These are phyloP conservation scores for Stevia rebaudiana DNA, from an alignment of 140 eudicot genomes.

Conservation along the genomic window DNA sequence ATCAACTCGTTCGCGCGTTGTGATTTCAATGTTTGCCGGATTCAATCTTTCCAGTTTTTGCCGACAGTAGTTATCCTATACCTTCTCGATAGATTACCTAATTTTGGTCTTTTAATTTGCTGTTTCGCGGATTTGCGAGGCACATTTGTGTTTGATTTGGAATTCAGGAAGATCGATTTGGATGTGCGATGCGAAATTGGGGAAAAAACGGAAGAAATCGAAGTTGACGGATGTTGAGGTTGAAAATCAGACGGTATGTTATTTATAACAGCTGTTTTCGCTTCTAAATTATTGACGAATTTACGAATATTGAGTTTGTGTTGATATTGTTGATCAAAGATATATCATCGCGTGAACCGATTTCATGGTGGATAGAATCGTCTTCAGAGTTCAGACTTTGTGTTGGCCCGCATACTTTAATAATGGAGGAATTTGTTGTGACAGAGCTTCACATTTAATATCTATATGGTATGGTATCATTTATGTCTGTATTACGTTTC, in stretches of 20 bases:
- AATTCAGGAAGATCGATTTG: background rate
- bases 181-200: constrained; percentile 3
- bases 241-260: constrained; percentile 13
- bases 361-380: constrained; percentile 21
- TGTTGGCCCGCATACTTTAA: background rate
- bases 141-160: constrained; percentile 13
- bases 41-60: constrained; percentile 9
- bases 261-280: background rate
- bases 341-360: constrained; percentile 10
- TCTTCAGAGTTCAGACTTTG: constrained; percentile 14
- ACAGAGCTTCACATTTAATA: constrained; percentile 20
- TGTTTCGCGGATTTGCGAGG: constrained; percentile 8
- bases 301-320: background rate
- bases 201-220: constrained; percentile 8
- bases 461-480: constrained; percentile 23
- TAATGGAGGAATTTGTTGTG: constrained; percentile 27
- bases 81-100: background rate
- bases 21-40: constrained; percentile 26
- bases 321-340: constrained; percentile 12
- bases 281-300: constrained; percentile 1
- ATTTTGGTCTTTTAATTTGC: background rate
- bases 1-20: background rate
- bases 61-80: constrained; percentile 6
- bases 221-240: constrained; percentile 8
- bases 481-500: background rate